Conservation (phyloP, 495 filamentous ascomycete species). For the Aspergillus nanangensis region DNA sequence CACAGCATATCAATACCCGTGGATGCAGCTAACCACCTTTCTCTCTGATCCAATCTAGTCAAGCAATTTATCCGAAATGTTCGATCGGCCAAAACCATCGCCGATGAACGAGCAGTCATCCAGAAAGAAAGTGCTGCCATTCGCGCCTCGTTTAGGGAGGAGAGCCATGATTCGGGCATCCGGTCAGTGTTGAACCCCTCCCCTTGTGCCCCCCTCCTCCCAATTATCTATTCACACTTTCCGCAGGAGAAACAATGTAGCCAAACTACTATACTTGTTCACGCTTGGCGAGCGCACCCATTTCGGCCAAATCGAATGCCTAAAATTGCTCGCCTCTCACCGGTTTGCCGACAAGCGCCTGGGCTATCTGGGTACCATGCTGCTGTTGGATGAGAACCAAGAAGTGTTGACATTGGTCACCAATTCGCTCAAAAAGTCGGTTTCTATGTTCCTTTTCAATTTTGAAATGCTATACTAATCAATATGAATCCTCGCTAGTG, state of each 20-base stretch:
- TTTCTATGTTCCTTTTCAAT: not conserved
- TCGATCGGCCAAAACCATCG: slow-evolving; percentile 95
- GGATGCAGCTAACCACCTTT: slow-evolving; percentile 8
- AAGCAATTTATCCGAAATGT: slow-evolving; percentile 99
- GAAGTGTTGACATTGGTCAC: slow-evolving; percentile 96
- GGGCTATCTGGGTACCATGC: slow-evolving; percentile 93
- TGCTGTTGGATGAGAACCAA: slow-evolving; percentile 96
- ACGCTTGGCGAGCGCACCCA: slow-evolving; percentile 97
- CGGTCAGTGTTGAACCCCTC: slow-evolving; percentile 50
- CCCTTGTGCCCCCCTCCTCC: slow-evolving; percentile 1
- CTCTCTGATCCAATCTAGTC: slow-evolving; percentile 48
- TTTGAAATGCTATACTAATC: slow-evolving; percentile 4
- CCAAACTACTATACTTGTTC: slow-evolving; percentile 96
- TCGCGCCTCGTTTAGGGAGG: slow-evolving; percentile 92
- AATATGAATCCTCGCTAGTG: slow-evolving; percentile 47
- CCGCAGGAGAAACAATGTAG: slow-evolving; percentile 92
- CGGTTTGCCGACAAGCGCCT: slow-evolving; percentile 97
- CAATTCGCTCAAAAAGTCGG: slow-evolving; percentile 93
- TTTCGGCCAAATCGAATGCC: slow-evolving; percentile 98
- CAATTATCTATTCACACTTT: slow-evolving; percentile 20
- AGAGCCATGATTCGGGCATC: slow-evolving; percentile 85
- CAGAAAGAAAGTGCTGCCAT: slow-evolving; percentile 99
- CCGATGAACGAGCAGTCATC: slow-evolving; percentile 95
- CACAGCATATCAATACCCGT: slow-evolving; percentile 20
- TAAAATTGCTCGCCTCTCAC: slow-evolving; percentile 93